Evolutionary conservation across 164 flowering plant genomes (phyloP).

Genomic region (Magnolia officinalis): DNA sequence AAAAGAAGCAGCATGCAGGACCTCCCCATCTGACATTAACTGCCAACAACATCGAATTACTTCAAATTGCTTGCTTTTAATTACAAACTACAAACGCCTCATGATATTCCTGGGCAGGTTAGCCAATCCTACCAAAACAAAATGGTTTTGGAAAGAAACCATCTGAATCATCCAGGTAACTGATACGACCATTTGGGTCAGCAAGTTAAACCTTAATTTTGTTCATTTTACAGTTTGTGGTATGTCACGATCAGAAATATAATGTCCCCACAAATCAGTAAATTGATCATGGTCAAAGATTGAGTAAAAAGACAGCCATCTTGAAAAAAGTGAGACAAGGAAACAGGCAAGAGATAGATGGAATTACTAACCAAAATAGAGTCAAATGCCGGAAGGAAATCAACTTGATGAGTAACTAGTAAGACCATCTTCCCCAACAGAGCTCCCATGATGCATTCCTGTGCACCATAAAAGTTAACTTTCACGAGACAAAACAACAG

Average conservation of each 20-base stretch:
- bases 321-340: background rate
- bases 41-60: constrained; percentile 24
- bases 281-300: background rate
- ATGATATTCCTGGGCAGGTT: background rate
- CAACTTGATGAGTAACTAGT: constrained; percentile 95
- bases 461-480: constrained; percentile 14
- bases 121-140: too few relatives aligned
- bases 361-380: constrained; percentile 60
- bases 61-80: too few relatives aligned
- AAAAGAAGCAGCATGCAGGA: constrained; percentile 44
- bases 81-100: too few relatives aligned
- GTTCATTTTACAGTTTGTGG: background rate
- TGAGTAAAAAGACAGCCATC: background rate
- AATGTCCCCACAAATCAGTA: background rate
- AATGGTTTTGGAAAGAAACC: background rate
- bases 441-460: constrained; percentile 81
- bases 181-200: background rate
- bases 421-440: constrained; percentile 65
- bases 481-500: background rate
- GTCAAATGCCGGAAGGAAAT: constrained; percentile 82
- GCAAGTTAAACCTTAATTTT: too few relatives aligned
- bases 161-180: background rate
- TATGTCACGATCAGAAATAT: too few relatives aligned
- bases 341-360: background rate
- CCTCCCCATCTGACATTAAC: constrained; percentile 67